Base-by-base conservation (phyloP, 148 eudicot species). In the Pharnaceum exiguum region DNA sequence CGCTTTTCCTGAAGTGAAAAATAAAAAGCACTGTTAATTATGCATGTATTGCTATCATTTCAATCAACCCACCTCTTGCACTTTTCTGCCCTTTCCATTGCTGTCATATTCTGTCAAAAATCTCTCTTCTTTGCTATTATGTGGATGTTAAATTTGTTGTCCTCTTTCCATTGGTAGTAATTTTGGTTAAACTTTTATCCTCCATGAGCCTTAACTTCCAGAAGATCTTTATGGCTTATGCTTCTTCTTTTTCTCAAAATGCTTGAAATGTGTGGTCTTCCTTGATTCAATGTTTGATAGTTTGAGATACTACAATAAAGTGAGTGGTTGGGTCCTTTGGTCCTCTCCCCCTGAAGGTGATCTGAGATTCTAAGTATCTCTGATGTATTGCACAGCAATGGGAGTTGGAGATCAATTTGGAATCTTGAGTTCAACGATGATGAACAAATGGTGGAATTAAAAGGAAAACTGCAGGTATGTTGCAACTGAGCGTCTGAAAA, bases 351-450 rank as follows among this genome's bases (percentile, higher is more conserved):
- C 27, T 46, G 49, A 11, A 18, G 37, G 29, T 63, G 63, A 56
- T 17, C 47, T 31, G 10, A 17, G 30, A 56, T 53, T 46, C 38
- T 62, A 45, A 51, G 31, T 58, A 32, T 27, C 3, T 69, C 8
- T 57, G 26, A 38, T 52, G 58, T 70, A 25, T 62, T 65, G 31
- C 51, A 1, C 65, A 93, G 98, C 82, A 88, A 88, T 52, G 98
- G 98, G 69, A 93, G 95, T 71, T 93, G 98, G 98, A 75, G 86
- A 62, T 93, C 96, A 38, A 71, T 83, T 57, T 93, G 98, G 98
- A 85, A 76, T 53, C 38, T 88, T 38, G 95, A 83, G 54, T 83
- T 81, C 62, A 83, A 83, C 73, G 95, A 85, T 65, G 96, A 88
- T 32, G 70, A 81, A 27, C 96, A 93, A 59, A 47, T 71, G 65